phyloP scores from a whole-genome alignment of 106 monocot genomes.

The Acorus calamus region DNA sequence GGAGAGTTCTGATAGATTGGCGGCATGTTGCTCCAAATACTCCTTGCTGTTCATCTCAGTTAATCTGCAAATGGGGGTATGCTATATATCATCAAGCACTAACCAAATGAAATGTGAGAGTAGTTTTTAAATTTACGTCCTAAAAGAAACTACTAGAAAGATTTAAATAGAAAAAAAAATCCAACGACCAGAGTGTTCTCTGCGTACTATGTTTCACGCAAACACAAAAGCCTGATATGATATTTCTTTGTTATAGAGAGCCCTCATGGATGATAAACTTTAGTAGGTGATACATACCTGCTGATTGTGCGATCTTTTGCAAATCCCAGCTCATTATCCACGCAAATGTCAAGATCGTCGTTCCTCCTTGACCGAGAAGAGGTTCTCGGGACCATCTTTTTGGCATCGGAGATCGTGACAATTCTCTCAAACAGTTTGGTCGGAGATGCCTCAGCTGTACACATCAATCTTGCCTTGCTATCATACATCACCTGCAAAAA shows the following conservation, averaged over 20 bases:
- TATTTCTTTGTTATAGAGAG: too few relatives aligned
- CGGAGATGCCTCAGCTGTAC: slow-evolving; percentile 69
- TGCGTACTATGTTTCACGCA: too few relatives aligned
- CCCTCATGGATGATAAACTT: too few relatives aligned
- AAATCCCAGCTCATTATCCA: slow-evolving; percentile 96
- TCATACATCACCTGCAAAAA: slow-evolving; percentile 89
- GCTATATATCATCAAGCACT: too few relatives aligned
- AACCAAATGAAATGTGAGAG: too few relatives aligned
- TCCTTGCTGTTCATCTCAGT: slow-evolving; percentile 95
- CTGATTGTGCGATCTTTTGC: slow-evolving; percentile 96
- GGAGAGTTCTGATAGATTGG: slow-evolving; percentile 11
- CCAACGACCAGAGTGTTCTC: too few relatives aligned
- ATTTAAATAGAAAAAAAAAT: neutral
- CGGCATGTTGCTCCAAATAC: slow-evolving; percentile 72
- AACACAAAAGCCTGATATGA: too few relatives aligned
- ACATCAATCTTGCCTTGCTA: slow-evolving; percentile 60
- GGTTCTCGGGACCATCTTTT: slow-evolving; percentile 60
- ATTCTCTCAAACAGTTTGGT: slow-evolving; percentile 64
- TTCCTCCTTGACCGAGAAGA: slow-evolving; percentile 63
- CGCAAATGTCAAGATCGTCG: slow-evolving; percentile 80
- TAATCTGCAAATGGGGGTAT: slow-evolving; percentile 31
- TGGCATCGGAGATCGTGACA: slow-evolving; percentile 68
- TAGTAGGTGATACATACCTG: slow-evolving; percentile 31
- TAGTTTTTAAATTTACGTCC: too few relatives aligned
- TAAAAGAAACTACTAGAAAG: neutral